These are phyloP conservation scores for Botrytis hyacinthi DNA, from an alignment of 2,329 filamentous ascomycete genomes.

Conservation along the genomic window DNA sequence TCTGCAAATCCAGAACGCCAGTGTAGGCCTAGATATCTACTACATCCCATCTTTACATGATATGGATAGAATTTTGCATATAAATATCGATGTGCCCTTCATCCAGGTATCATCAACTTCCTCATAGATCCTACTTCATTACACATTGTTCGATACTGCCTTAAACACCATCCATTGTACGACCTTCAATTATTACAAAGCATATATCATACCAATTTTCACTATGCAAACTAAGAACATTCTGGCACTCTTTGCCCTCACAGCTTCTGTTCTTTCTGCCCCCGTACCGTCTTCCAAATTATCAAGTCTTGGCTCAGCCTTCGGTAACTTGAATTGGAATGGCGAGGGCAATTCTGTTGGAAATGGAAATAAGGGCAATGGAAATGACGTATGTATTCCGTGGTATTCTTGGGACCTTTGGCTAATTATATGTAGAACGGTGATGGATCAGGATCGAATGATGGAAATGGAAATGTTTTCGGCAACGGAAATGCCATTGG, in stretches of 20 bases:
- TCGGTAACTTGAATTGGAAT: neutral
- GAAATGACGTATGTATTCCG: neutral
- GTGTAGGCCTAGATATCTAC: too few species aligned
- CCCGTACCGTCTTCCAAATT: neutral
- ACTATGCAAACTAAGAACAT: neutral
- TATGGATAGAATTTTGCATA: neutral
- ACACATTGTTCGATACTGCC: neutral
- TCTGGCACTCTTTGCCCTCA: neutral
- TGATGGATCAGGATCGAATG: neutral
- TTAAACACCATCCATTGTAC: neutral
- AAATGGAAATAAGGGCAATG: neutral
- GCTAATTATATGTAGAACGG: neutral
- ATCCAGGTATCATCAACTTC: neutral
- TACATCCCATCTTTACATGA: neutral
- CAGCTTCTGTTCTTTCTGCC: neutral
- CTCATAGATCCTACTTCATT: neutral
- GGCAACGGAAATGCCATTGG: neutral
- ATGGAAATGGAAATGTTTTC: neutral
- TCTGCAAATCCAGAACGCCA: neutral
- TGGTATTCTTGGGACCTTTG: neutral
- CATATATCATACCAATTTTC: neutral
- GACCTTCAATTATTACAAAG: neutral
- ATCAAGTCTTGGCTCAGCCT: neutral
- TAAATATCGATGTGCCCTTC: neutral
- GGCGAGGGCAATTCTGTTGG: neutral